Percentiles rank a stretch among this genome's conserved stretches.
Conservation (phyloP, 2,329 filamentous ascomycete genomes). For the Paecilomyces variotii region DNA sequence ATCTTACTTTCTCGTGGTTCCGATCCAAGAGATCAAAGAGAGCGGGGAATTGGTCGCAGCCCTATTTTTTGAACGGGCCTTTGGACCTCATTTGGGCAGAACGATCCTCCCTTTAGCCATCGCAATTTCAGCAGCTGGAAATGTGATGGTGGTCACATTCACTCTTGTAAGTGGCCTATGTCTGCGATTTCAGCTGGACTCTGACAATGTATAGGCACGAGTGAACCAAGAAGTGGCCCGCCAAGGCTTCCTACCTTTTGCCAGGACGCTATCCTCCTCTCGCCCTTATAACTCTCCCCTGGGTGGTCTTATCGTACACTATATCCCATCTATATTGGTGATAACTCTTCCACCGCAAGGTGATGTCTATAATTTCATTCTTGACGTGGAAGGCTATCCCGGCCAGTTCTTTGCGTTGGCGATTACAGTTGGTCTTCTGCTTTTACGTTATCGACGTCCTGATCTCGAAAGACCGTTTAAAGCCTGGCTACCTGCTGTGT, state of each 20-base stretch:
- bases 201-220: slow-evolving; percentile 44
- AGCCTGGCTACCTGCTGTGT: slow-evolving; percentile 54
- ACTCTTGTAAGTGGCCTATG: slow-evolving; percentile 46
- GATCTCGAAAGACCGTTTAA: slow-evolving; percentile 57
- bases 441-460: slow-evolving; percentile 52
- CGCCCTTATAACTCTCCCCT: slow-evolving; percentile 60
- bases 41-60: slow-evolving; percentile 62
- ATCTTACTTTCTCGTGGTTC: slow-evolving; percentile 56
- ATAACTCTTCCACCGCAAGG: slow-evolving; percentile 57
- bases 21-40: slow-evolving; percentile 57
- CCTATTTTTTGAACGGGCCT: slow-evolving; percentile 57
- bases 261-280: slow-evolving; percentile 53
- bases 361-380: slow-evolving; percentile 64
- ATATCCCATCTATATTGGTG: slow-evolving; percentile 58
- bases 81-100: slow-evolving; percentile 52
- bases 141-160: slow-evolving; percentile 67
- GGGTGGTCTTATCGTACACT: slow-evolving; percentile 61
- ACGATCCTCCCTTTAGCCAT: slow-evolving; percentile 56
- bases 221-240: slow-evolving; percentile 66
- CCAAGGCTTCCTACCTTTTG: slow-evolving; percentile 61
- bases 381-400: slow-evolving; percentile 64
- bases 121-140: slow-evolving; percentile 59
- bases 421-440: slow-evolving; percentile 50
- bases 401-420: slow-evolving; percentile 54
- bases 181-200: background rate